Evolutionary conservation across 768 basidiomycete species (phyloP).

Genomic region (Boletus edulis): DNA sequence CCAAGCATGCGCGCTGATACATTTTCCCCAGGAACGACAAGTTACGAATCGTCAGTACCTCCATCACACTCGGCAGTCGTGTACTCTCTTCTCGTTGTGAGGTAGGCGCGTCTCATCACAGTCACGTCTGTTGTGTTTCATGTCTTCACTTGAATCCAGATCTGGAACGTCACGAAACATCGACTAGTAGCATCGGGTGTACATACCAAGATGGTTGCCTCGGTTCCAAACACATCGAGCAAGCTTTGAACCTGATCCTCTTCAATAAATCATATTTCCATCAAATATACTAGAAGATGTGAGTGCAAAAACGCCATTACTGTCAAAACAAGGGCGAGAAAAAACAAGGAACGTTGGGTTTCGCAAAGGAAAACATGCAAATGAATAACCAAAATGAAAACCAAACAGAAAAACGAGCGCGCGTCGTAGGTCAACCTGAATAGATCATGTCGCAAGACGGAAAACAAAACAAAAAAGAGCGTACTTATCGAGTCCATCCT

Average conservation of each 20-base stretch:
- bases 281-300: constrained; percentile 1
- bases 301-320: constrained; percentile 10
- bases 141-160: constrained; percentile 31
- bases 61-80: constrained; percentile 47
- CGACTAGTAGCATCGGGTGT: constrained; percentile 54
- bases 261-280: constrained; percentile 12
- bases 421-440: not conserved
- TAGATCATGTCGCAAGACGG: constrained; percentile 7
- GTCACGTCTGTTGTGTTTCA: not conserved
- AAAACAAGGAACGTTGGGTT: constrained; percentile 6
- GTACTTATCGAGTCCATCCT: constrained; percentile 17
- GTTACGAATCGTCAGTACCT: constrained; percentile 51
- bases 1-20: not conserved
- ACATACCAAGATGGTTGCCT: constrained; percentile 55
- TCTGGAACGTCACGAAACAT: constrained; percentile 54
- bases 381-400: not conserved
- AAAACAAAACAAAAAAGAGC: constrained; percentile 19
- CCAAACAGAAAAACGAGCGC: not conserved
- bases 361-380: constrained; percentile 4
- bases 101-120: constrained; percentile 28
- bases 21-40: constrained; percentile 40
- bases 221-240: constrained; percentile 15
- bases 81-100: constrained; percentile 49
- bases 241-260: constrained; percentile 17
- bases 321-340: not conserved